These are phyloP conservation scores for Pascua sp. DNA, from an alignment of 1,284 basidiomycete genomes.

Conservation along the genomic window DNA sequence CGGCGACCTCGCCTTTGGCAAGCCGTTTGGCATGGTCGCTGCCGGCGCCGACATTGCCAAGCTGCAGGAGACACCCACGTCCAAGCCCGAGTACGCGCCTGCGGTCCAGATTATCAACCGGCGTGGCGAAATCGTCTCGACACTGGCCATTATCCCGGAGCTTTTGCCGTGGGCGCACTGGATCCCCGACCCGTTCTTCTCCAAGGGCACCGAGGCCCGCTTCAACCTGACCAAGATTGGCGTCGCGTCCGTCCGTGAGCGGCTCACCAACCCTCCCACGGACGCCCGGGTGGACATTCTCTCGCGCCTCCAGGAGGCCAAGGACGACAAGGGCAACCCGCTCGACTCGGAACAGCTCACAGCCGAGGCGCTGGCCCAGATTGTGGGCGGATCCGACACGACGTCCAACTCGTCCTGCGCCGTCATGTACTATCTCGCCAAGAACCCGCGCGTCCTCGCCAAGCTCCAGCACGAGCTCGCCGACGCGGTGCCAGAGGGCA, in stretches of 20 bases:
- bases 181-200: constrained; percentile 66
- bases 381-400: constrained; percentile 64
- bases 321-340: constrained; percentile 67
- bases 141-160: constrained; percentile 71
- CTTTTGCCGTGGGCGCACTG: constrained; percentile 60
- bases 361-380: constrained; percentile 77
- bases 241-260: constrained; percentile 71
- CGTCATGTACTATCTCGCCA: constrained; percentile 75
- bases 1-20: constrained; percentile 78
- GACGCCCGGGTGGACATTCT: constrained; percentile 68
- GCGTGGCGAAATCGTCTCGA: constrained; percentile 80
- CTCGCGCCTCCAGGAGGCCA: constrained; percentile 70
- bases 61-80: constrained; percentile 53
- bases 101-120: constrained; percentile 84
- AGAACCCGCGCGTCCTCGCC: constrained; percentile 61
- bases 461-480: constrained; percentile 79
- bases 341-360: constrained; percentile 60
- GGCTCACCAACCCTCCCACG: constrained; percentile 58
- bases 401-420: constrained; percentile 79
- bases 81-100: constrained; percentile 56
- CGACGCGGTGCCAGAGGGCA: constrained; percentile 61
- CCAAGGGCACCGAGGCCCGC: constrained; percentile 65
- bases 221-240: constrained; percentile 74
- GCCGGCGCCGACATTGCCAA: constrained; percentile 70
- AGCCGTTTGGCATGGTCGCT: constrained; percentile 83